Conservation (phyloP, 768 basidiomycete species). For the Termitomyces sp. region DNA sequence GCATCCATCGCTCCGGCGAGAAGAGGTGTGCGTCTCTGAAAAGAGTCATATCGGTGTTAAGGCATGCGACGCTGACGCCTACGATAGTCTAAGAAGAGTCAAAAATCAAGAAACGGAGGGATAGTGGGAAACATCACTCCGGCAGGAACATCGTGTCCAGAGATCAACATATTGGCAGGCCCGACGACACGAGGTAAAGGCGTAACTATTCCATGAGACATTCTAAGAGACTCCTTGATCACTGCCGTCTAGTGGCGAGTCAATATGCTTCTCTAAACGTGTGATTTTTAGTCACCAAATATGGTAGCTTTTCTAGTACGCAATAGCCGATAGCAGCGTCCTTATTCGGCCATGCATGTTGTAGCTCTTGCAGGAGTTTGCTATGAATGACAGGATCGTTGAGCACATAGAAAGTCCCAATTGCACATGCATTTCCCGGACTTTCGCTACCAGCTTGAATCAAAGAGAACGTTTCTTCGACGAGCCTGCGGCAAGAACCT, state of each 20-base stretch:
- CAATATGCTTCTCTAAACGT: background rate
- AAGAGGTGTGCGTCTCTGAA: constrained; percentile 33
- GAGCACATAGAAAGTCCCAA: constrained; percentile 32
- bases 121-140: constrained; percentile 20
- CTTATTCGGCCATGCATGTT: constrained; percentile 27
- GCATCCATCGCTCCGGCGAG: constrained; percentile 37
- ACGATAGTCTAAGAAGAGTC: constrained; percentile 29
- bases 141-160: constrained; percentile 28
- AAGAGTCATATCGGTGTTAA: constrained; percentile 30
- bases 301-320: constrained; percentile 34
- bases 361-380: constrained; percentile 27
- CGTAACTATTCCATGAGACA: constrained; percentile 35
- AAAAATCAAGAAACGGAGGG: background rate
- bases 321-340: constrained; percentile 19
- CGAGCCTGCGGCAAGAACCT: constrained; percentile 10
- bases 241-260: constrained; percentile 32
- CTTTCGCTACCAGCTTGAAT: constrained; percentile 34
- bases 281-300: constrained; percentile 26
- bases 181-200: constrained; percentile 39
- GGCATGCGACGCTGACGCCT: constrained; percentile 29
- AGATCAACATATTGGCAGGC: constrained; percentile 25
- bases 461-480: constrained; percentile 31
- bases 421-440: constrained; percentile 29
- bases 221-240: constrained; percentile 40
- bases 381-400: constrained; percentile 20